Evolutionary conservation across 2,329 filamentous ascomycete species (phyloP).

Genomic region (Keithomyces neogunnii): DNA sequence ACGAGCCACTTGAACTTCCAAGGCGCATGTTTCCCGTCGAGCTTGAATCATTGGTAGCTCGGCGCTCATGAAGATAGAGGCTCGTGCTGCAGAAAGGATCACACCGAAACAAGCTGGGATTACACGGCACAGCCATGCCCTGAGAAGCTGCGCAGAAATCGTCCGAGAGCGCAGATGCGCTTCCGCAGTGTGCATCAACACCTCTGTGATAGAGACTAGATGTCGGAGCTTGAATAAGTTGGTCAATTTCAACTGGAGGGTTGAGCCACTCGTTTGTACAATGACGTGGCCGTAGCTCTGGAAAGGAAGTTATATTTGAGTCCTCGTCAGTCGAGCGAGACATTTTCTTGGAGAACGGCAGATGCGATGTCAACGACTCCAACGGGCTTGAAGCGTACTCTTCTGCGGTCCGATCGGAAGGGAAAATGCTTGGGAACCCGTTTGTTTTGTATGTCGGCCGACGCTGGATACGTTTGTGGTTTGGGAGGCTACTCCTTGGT

Average conservation of each 20-base stretch:
- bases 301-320: conserved; percentile 26
- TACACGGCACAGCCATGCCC: conserved; percentile 7
- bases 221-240: conserved; percentile 2
- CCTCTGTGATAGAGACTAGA: conserved; percentile 19
- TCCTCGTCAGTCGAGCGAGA: conserved; percentile 10
- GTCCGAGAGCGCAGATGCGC: conserved; percentile 2
- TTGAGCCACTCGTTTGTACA: conserved; percentile 25
- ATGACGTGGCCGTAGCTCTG: conserved; percentile 20
- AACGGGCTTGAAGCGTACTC: not conserved
- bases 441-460: not conserved
- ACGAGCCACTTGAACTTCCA: conserved; percentile 15
- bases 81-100: conserved; percentile 13
- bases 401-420: not conserved
- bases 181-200: conserved; percentile 21
- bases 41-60: conserved; percentile 1
- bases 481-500: not conserved
- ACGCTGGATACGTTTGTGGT: not conserved
- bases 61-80: not conserved
- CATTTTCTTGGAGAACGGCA: not conserved
- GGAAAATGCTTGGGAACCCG: not conserved
- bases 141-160: conserved; percentile 8
- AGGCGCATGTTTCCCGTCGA: conserved; percentile 11
- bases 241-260: conserved; percentile 13
- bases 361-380: not conserved
- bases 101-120: conserved; percentile 14